Conservation (phyloP, 164 flowering plant genomes). For the Magnolia changhungtana region DNA sequence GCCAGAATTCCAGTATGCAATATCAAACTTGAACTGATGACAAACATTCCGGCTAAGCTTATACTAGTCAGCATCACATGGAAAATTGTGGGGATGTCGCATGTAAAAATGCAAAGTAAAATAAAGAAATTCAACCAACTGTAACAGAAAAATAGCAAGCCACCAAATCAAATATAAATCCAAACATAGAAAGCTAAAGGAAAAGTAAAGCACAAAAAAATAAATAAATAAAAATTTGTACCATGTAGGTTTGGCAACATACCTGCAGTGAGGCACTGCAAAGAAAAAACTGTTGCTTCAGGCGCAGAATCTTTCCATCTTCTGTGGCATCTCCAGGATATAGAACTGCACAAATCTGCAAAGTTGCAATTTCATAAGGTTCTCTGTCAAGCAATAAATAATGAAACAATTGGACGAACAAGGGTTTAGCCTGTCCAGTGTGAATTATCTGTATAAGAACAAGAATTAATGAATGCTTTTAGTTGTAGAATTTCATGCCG, state of each 20-base stretch:
- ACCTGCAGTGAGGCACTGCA: slow-evolving; percentile 99
- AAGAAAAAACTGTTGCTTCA: slow-evolving; percentile 93
- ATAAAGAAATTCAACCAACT: neutral
- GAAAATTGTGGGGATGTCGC: neutral
- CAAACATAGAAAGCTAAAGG: neutral
- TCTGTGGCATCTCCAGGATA: slow-evolving; percentile 98
- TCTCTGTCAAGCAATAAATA: neutral
- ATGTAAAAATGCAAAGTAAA: neutral
- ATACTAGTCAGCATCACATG: neutral
- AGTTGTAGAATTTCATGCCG: neutral
- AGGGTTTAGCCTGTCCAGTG: neutral
- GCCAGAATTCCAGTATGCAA: neutral
- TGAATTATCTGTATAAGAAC: neutral
- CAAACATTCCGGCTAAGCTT: neutral
- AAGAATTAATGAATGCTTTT: neutral
- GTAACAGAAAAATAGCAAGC: neutral
- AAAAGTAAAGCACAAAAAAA: neutral
- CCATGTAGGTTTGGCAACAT: neutral
- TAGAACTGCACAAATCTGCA: slow-evolving; percentile 94
- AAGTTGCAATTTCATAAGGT: neutral
- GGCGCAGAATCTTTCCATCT: slow-evolving; percentile 74
- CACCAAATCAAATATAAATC: slow-evolving; percentile 3
- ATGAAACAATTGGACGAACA: neutral
- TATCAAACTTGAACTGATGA: neutral
- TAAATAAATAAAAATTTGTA: too few relatives aligned